A percentile compares a stretch with the other conserved stretches of the same genome.
Evolutionary conservation across 2,329 filamentous ascomycete species (phyloP).

Genomic region (Diaporthe longicolla): DNA sequence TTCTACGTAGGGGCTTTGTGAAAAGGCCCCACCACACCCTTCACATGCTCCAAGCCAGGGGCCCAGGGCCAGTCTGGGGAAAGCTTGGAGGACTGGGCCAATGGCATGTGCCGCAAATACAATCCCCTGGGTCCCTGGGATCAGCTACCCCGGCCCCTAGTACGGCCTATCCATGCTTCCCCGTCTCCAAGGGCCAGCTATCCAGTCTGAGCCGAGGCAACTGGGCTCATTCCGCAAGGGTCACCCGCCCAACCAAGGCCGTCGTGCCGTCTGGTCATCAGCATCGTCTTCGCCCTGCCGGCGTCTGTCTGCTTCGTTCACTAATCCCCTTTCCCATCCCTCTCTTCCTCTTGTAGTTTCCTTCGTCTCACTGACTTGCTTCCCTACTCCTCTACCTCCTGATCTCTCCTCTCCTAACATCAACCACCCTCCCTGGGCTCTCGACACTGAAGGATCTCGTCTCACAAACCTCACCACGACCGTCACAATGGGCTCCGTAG

Average conservation of each 20-base stretch:
- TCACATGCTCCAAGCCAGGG: constrained; percentile 32
- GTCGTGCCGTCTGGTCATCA: constrained; percentile 19
- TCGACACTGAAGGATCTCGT: not conserved
- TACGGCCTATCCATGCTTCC: not conserved
- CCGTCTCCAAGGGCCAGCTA: constrained; percentile 14
- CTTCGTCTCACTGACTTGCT: not conserved
- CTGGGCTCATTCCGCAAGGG: constrained; percentile 32
- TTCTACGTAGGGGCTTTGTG: not conserved
- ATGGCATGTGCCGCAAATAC: constrained; percentile 7
- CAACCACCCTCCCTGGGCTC: not conserved
- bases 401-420: not conserved
- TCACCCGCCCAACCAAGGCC: constrained; percentile 27
- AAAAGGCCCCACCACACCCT: constrained; percentile 26
- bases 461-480: constrained; percentile 14
- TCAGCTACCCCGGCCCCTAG: constrained; percentile 28
- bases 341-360: not conserved
- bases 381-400: not conserved
- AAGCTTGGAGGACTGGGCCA: constrained; percentile 31
- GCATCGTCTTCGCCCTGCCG: constrained; percentile 14
- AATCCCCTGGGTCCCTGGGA: constrained; percentile 21
- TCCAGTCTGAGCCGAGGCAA: constrained; percentile 34
- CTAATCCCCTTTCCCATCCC: no score
- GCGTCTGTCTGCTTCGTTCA: not conserved
- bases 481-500: constrained; percentile 48
- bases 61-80: constrained; percentile 28